These are phyloP conservation scores for Kluyveromyces nonfermentans DNA, from an alignment of 805 yeast species.

Conservation along the genomic window DNA sequence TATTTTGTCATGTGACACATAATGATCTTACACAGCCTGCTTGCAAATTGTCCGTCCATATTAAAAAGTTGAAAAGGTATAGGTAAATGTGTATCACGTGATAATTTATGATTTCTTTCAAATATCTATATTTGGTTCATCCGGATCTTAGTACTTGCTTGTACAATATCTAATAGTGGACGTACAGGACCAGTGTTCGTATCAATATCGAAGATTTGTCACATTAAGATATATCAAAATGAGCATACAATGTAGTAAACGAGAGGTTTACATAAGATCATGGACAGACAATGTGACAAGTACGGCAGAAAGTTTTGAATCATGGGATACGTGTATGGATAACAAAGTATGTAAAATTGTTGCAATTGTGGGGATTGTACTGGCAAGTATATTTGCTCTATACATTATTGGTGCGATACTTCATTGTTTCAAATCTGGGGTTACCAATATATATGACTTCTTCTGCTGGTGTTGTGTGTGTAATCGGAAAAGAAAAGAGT, in stretches of 20 bases:
- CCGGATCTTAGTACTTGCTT: neutral
- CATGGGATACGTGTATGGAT: slow-evolving; percentile 76
- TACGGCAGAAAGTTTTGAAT: slow-evolving; percentile 41
- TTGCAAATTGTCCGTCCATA: neutral
- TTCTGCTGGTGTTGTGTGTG: slow-evolving; percentile 43
- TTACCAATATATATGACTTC: slow-evolving; percentile 39
- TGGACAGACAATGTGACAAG: slow-evolving; percentile 19
- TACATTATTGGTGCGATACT: slow-evolving; percentile 50
- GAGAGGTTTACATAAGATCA: neutral
- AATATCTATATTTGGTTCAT: neutral
- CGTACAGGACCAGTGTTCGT: neutral
- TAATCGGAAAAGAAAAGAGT: slow-evolving; percentile 7
- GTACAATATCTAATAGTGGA: too few species aligned
- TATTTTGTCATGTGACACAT: too few species aligned
- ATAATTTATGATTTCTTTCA: neutral
- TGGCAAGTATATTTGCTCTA: slow-evolving; percentile 44
- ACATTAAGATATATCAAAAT: too few species aligned
- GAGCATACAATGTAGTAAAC: neutral
- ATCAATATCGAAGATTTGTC: too few species aligned
- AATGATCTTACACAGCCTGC: neutral
- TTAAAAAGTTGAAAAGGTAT: neutral
- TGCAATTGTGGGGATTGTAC: slow-evolving; percentile 60
- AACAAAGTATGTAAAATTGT: slow-evolving; percentile 66
- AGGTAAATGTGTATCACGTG: neutral
- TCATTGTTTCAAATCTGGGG: slow-evolving; percentile 52